These are phyloP conservation scores for Diophrys appendiculata DNA, from an alignment of 73 alveolate genomes.

Conservation along the genomic window DNA sequence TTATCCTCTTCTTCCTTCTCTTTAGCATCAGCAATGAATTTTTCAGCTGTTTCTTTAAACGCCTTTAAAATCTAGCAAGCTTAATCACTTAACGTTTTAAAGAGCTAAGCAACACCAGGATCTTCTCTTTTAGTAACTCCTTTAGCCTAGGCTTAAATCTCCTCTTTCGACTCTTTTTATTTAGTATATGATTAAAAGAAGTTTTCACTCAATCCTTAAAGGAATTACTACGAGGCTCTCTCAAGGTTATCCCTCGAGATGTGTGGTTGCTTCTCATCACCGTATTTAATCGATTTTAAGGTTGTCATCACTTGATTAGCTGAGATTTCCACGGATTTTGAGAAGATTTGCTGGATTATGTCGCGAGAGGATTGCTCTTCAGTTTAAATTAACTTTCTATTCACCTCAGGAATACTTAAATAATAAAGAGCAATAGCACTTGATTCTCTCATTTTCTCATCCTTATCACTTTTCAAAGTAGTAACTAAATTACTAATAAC, in stretches of 20 bases:
- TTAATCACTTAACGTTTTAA: background rate
- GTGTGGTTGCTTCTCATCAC: background rate
- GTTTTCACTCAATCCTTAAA: conserved; percentile 8
- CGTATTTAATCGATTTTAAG: background rate
- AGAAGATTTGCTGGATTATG: background rate
- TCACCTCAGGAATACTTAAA: conserved; percentile 33
- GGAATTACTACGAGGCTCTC: background rate
- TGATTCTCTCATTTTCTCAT: conserved; percentile 43
- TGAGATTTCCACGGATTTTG: background rate
- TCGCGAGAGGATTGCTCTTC: background rate
- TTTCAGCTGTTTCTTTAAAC: background rate
- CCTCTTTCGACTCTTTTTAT: background rate
- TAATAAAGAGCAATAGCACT: conserved; percentile 36
- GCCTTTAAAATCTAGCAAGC: background rate
- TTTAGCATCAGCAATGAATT: background rate
- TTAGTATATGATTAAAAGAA: background rate
- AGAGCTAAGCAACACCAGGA: background rate
- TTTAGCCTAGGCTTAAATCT: no score
- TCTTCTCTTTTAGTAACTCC: no score
- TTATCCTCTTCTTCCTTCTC: conserved; percentile 14
- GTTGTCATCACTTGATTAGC: background rate
- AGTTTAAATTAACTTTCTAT: conserved; percentile 13
- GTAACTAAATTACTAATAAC: conserved; percentile 17
- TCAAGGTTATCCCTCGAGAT: background rate
- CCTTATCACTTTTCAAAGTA: conserved; percentile 19